phyloP scores from a whole-genome alignment of 2,329 filamentous ascomycete genomes.

The Hypoxylon sp. region DNA sequence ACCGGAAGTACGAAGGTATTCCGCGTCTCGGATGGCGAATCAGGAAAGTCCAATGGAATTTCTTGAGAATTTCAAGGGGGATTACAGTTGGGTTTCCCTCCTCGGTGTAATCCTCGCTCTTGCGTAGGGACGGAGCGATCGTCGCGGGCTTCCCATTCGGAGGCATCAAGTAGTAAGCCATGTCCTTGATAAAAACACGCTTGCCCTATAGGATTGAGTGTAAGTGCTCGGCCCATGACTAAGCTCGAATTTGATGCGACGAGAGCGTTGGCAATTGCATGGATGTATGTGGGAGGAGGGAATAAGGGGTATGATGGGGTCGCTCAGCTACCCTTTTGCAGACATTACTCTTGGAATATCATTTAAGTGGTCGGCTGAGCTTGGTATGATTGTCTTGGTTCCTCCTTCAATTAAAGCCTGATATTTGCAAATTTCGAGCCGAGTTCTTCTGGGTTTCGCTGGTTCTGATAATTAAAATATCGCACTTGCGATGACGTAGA shows the following conservation, averaged over 20 bases:
- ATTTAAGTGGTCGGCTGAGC: too few species aligned
- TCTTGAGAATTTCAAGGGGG: slow-evolving; percentile 78
- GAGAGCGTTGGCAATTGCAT: slow-evolving; percentile 11
- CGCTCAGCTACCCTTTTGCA: background rate
- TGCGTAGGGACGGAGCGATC: slow-evolving; percentile 85
- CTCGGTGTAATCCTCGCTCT: slow-evolving; percentile 66
- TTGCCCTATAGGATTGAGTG: slow-evolving; percentile 74
- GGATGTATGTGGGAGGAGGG: slow-evolving; percentile 18
- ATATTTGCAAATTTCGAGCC: background rate
- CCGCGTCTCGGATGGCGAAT: slow-evolving; percentile 95
- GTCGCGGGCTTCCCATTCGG: slow-evolving; percentile 76
- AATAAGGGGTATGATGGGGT: background rate
- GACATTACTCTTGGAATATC: background rate
- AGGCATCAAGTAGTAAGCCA: slow-evolving; percentile 90
- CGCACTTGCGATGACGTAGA: slow-evolving; percentile 43
- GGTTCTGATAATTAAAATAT: slow-evolving; percentile 3
- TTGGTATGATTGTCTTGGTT: background rate
- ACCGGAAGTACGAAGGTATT: slow-evolving; percentile 95
- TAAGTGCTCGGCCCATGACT: slow-evolving; percentile 58
- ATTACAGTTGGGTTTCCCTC: slow-evolving; percentile 87
- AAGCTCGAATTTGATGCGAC: slow-evolving; percentile 23
- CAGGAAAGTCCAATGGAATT: slow-evolving; percentile 95
- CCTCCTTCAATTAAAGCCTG: background rate
- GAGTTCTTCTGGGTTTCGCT: slow-evolving; percentile 9
- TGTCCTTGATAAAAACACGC: slow-evolving; percentile 98